phyloP scores from a whole-genome alignment of 2,329 filamentous ascomycete species.

The Colletotrichum karsti region DNA sequence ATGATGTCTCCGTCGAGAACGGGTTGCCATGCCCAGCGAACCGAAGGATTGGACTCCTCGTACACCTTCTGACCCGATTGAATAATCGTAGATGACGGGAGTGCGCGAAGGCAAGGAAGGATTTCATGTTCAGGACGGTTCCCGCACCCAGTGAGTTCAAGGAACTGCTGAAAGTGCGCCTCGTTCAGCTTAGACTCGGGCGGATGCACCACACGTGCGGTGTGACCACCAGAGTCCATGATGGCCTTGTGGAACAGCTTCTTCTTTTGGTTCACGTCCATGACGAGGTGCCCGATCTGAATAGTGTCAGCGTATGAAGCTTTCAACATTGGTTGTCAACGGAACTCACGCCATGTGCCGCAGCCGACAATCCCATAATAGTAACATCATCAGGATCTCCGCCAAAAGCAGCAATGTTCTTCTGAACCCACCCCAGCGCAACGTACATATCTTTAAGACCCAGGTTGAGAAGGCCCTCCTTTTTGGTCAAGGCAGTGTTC shows the following conservation, averaged over 20 bases:
- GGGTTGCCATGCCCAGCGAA: conserved; percentile 43
- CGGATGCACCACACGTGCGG: conserved; percentile 37
- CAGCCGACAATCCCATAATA: conserved; percentile 52
- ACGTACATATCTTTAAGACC: conserved; percentile 60
- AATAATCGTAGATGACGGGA: conserved; percentile 36
- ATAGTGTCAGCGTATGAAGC: too few relatives aligned
- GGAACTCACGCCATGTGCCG: conserved; percentile 39
- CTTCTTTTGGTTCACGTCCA: conserved; percentile 41
- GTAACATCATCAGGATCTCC: too few relatives aligned
- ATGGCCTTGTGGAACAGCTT: conserved; percentile 41
- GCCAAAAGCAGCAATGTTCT: conserved; percentile 60
- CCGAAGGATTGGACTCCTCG: conserved; percentile 35
- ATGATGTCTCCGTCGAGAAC: conserved; percentile 40
- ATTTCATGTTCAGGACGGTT: conserved; percentile 31
- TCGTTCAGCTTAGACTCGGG: conserved; percentile 36
- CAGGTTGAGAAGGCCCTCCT: conserved; percentile 61
- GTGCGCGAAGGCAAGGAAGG: conserved; percentile 33
- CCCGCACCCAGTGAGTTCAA: conserved; percentile 38
- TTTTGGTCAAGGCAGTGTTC: conserved; percentile 56
- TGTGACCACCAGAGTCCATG: conserved; percentile 41
- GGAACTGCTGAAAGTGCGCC: conserved; percentile 38
- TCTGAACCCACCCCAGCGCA: conserved; percentile 57
- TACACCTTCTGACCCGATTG: conserved; percentile 39
- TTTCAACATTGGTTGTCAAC: too few relatives aligned
- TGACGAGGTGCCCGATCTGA: conserved; percentile 40